Conservation (phyloP, 345 rosid genomes). For the Excoecaria agallocha region DNA sequence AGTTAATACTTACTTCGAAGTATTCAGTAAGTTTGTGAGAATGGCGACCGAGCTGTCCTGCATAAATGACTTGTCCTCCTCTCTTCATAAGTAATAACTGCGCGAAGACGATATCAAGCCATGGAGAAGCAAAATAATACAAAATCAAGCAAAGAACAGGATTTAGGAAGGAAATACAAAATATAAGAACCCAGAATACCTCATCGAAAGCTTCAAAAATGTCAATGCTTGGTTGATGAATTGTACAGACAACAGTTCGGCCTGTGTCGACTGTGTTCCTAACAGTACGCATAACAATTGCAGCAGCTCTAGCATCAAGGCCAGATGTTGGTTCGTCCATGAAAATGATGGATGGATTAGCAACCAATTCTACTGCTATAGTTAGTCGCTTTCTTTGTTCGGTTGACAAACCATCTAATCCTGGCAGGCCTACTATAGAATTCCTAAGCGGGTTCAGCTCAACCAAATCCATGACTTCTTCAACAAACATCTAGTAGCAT, state of each 20-base stretch:
- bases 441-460: conserved; percentile 18
- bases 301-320: conserved; percentile 33
- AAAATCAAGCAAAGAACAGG: neutral
- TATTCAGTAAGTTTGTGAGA: conserved; percentile 59
- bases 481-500: conserved; percentile 20
- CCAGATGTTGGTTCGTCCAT: conserved; percentile 35
- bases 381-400: conserved; percentile 28
- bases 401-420: conserved; percentile 25
- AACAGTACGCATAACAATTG: conserved; percentile 30
- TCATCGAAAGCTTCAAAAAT: conserved; percentile 28
- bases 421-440: conserved; percentile 28
- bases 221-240: conserved; percentile 32
- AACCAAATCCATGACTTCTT: conserved; percentile 29
- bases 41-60: conserved; percentile 65
- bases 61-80: conserved; percentile 74
- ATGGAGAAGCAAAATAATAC: neutral
- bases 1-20: conserved; percentile 48
- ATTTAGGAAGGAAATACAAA: neutral
- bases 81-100: conserved; percentile 72
- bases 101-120: conserved; percentile 6
- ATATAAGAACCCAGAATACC: neutral
- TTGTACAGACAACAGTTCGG: conserved; percentile 25
- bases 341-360: conserved; percentile 30
- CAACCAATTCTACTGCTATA: conserved; percentile 27
- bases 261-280: conserved; percentile 30